Conservation (phyloP, 768 basidiomycete genomes). For the Phanerochaete sordida region DNA sequence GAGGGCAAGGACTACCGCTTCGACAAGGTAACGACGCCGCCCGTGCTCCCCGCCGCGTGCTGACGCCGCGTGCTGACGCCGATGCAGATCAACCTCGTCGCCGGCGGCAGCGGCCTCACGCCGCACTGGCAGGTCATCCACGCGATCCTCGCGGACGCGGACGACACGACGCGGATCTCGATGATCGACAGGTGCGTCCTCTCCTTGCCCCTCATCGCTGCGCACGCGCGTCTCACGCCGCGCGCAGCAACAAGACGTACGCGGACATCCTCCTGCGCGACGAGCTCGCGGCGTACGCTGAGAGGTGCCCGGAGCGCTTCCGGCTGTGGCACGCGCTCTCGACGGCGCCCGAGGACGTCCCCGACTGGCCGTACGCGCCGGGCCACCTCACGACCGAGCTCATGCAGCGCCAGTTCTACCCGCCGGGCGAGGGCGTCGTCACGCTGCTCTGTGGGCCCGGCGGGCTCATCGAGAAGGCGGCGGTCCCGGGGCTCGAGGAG, state of each 20-base stretch:
- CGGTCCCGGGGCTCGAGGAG: conserved; percentile 17
- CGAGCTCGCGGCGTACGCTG: conserved; percentile 18
- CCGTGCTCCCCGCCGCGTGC: neutral
- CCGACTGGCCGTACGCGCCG: conserved; percentile 11
- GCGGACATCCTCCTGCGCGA: conserved; percentile 19
- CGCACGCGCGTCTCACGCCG: neutral
- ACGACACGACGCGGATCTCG: conserved; percentile 15
- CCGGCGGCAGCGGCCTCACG: conserved; percentile 20
- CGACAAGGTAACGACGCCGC: conserved; percentile 5
- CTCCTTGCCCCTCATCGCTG: no score
- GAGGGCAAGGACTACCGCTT: conserved; percentile 18
- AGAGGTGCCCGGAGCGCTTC: conserved; percentile 14
- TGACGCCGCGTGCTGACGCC: neutral
- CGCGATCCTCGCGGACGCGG: conserved; percentile 15
- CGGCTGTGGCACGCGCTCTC: conserved; percentile 19
- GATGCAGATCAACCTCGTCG: conserved; percentile 20
- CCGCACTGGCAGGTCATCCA: conserved; percentile 25
- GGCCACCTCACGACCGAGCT: conserved; percentile 13
- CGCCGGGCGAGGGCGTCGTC: conserved; percentile 5
- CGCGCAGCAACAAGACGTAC: conserved; percentile 19
- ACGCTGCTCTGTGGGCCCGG: conserved; percentile 21
- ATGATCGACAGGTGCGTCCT: conserved; percentile 18
- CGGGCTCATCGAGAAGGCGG: conserved; percentile 20
- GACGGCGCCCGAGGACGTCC: conserved; percentile 3
- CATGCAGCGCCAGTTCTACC: conserved; percentile 21